Conservation (phyloP, 208 protist species). For the Trypanosoma conorhini region DNA sequence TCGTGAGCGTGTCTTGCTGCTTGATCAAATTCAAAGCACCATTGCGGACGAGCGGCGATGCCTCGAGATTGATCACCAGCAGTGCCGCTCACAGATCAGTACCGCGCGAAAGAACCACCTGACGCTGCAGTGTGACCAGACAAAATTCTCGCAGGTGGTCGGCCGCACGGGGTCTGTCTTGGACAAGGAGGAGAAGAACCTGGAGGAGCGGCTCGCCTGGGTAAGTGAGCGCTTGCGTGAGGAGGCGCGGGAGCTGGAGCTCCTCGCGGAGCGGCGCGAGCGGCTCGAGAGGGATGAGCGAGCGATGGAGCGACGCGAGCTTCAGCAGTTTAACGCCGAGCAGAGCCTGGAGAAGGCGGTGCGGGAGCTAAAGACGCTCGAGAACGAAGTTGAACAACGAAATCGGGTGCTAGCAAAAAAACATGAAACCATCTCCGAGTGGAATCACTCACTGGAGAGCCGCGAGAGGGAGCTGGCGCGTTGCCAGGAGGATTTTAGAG, state of each 20-base stretch:
- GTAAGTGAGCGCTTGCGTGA: constrained; percentile 37
- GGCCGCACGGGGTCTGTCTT: constrained; percentile 37
- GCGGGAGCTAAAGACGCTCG: constrained; percentile 38
- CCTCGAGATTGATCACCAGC: constrained; percentile 82
- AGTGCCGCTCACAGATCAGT: constrained; percentile 84
- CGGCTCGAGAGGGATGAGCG: constrained; percentile 48
- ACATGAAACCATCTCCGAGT: constrained; percentile 62
- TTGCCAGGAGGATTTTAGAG: constrained; percentile 70
- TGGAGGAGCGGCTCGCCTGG: constrained; percentile 46
- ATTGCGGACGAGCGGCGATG: constrained; percentile 85
- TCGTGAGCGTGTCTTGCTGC: constrained; percentile 70
- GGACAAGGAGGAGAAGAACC: constrained; percentile 47
- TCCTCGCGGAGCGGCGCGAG: constrained; percentile 42
- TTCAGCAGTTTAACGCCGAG: constrained; percentile 52
- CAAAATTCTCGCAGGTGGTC: constrained; percentile 41
- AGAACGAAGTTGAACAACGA: constrained; percentile 70
- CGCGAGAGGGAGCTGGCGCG: constrained; percentile 67
- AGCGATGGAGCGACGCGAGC: constrained; percentile 42
- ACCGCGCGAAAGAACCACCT: constrained; percentile 44
- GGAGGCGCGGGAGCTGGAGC: constrained; percentile 49
- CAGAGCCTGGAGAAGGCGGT: constrained; percentile 63
- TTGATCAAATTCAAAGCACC: constrained; percentile 77
- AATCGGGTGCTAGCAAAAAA: constrained; percentile 60
- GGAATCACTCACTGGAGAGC: constrained; percentile 71
- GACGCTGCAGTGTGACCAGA: constrained; percentile 49